Evolutionary conservation across 2,329 filamentous ascomycete genomes (phyloP), one percentile per base, ranked within the genome.

Genomic region (Diaporthe velutina): DNA sequence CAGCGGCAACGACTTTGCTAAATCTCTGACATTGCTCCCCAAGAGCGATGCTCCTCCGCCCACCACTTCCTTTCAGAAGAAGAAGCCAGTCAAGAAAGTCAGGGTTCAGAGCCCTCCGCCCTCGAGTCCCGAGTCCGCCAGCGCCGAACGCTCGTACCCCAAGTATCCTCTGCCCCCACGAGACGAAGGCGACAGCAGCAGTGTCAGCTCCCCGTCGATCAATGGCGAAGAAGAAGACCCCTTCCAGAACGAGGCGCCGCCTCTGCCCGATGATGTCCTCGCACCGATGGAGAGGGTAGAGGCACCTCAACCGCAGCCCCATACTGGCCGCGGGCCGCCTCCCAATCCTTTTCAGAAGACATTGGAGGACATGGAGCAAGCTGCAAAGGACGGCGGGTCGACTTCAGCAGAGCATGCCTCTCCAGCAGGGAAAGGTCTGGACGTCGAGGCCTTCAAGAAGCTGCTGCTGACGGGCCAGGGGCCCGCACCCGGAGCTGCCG

Each of bases 401-500:
- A 79, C 83, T 76, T 17, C 80, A 75, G 73, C 76, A 80, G 79
- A 52, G 70, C 76, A 55, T 38, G 38, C 19, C 28, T 58, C 74
- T 1, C 55, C 74, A n/a, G 70, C 84, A 80, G 79, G 84, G 12
- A 87, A 84, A 77, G 88, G 90, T 0, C 83, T 96, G 77, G 93
- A 97, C 80, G 94, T 96, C 1, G 91, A 95, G 80, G 92, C 94
- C 10, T 97, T 97, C 84, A 92, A 92, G 80, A 89, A 92, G 75
- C 84, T 97, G 76, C 87, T 97, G 64, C 87, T 97, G 84, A 97
- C 94, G 0, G 94, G 94, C 28, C 90, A 91, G 79, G 81, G 89
- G 76, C 83, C 80, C 76, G 78, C 80, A 42, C 75, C 81, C 7
- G 79, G 80, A 40, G 42, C 77, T 13, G 70, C 73, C 68, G 77